These are phyloP conservation scores for Aspergillus coremiiformis DNA, from an alignment of 495 filamentous ascomycete species.

Conservation along the genomic window DNA sequence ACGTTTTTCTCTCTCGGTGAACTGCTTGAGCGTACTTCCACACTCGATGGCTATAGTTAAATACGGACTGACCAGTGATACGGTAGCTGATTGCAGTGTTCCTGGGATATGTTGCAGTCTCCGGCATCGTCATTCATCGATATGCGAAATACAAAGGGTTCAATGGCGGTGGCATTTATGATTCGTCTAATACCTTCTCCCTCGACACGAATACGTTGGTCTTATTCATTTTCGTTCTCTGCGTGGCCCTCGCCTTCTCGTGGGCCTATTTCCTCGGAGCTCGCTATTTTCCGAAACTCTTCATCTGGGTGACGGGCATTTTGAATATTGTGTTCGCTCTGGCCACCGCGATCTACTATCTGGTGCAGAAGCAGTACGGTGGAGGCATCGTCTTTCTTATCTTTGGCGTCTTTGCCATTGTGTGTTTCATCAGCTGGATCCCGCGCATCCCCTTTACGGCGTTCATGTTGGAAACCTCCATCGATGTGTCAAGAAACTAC, in stretches of 20 bases:
- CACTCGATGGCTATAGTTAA: not conserved
- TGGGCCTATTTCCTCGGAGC: slow-evolving; percentile 70
- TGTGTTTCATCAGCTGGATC: slow-evolving; percentile 79
- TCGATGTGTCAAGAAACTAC: slow-evolving; percentile 75
- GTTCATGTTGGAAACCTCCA: slow-evolving; percentile 78
- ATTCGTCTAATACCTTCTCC: slow-evolving; percentile 51
- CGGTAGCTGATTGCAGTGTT: slow-evolving; percentile 61
- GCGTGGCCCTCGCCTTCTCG: slow-evolving; percentile 63
- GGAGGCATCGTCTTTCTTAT: slow-evolving; percentile 81
- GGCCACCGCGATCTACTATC: slow-evolving; percentile 62
- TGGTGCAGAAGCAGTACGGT: slow-evolving; percentile 60
- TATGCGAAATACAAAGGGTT: slow-evolving; percentile 61
- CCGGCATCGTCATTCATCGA: slow-evolving; percentile 66
- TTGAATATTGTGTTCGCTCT: slow-evolving; percentile 60
- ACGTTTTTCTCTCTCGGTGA: slow-evolving; percentile 13
- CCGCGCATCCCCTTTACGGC: slow-evolving; percentile 82
- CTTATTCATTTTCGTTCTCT: slow-evolving; percentile 71
- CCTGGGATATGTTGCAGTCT: slow-evolving; percentile 69
- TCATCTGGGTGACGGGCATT: slow-evolving; percentile 80
- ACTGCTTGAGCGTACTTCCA: not conserved
- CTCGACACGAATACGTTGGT: slow-evolving; percentile 80
- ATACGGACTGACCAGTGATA: slow-evolving; percentile 1
- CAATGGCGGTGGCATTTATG: slow-evolving; percentile 69
- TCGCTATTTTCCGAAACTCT: slow-evolving; percentile 77
- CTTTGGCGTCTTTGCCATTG: slow-evolving; percentile 70